Evolutionary conservation across 768 basidiomycete genomes (phyloP), one percentile per base, ranked within the genome.

Genomic region (Kwoniella sp.): DNA sequence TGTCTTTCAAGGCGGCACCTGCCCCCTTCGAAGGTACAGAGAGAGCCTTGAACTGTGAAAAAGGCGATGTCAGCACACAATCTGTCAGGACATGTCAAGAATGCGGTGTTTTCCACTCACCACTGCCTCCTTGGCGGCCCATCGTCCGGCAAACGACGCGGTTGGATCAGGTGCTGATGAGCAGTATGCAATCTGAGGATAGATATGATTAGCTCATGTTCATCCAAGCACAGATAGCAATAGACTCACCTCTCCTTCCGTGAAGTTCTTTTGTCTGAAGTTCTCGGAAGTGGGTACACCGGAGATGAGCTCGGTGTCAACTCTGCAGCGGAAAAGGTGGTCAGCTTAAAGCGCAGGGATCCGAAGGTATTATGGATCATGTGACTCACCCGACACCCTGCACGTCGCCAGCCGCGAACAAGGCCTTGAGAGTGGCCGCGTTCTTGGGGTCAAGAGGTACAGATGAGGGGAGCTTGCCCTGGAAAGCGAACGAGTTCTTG

Each of bases 81-180:
- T 34, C 38, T n/a, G 37, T 15, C n/a, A 61, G 15, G 20, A 13
- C 13, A 3, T 11, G 26, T 31, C 11, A 61, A 22, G 37, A 28
- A 22, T 34, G 23, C 4, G 29, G 13, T 23, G 51, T 31, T 20
- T 4, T 17, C 13, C n/a, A 66, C 72, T 67, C 50, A 75, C 72
- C 28, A 80, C 74, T 2, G 94, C 95, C 81, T 98, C 96, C 82
- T 98, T 99, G 57, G 92, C 95, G 29, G 87, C 91, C 95, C 96
- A 99, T 61, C 94, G 90, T 37, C 91, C 94, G 23, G 96, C 95
- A 77, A 96, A 93, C 1, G 95, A 97, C 8, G 96, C 90, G 0
- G 86, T 81, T 20, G 91, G 87, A 54, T 90, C 91, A 1, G 95
- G 89, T 74, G 97, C 93, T n/a, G 86, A 73, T 56, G 83, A 84